Conservation (phyloP, 768 basidiomycete species). For the Lenzites betulinus region DNA sequence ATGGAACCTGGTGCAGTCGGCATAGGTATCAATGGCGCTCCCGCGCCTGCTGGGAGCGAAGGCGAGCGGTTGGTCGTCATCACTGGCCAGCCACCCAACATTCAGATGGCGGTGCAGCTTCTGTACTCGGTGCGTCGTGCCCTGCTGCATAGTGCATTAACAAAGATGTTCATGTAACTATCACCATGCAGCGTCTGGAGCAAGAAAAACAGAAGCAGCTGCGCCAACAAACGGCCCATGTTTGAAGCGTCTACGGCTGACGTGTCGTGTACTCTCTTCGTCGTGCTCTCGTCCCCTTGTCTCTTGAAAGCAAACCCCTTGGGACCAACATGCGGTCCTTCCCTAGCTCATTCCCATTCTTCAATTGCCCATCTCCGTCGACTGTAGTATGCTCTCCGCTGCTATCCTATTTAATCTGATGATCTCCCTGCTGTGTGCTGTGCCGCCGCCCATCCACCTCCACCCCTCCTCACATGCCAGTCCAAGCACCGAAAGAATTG, state of each 20-base stretch:
- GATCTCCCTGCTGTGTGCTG: not conserved
- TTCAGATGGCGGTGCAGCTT: conserved; percentile 94
- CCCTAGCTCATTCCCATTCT: not conserved
- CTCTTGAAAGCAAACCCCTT: not conserved
- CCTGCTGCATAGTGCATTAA: not conserved
- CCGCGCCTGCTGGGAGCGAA: conserved; percentile 75
- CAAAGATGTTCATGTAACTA: not conserved
- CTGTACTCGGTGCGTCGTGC: conserved; percentile 73
- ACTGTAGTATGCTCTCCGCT: conserved; percentile 22
- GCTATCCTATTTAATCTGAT: conserved; percentile 22
- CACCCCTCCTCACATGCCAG: not conserved
- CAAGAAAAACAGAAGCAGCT: conserved; percentile 89
- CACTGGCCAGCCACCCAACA: conserved; percentile 92
- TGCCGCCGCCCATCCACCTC: not conserved
- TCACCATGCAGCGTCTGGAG: conserved; percentile 63
- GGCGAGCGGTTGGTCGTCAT: conserved; percentile 95
- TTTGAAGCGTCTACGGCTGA: conserved; percentile 1
- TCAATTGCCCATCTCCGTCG: not conserved
- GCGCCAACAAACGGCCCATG: conserved; percentile 32
- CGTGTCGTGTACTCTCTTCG: conserved; percentile 2
- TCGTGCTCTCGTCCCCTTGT: conserved; percentile 3
- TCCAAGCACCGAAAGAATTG: not conserved
- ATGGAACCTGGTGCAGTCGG: conserved; percentile 93
- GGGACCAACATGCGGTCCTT: not conserved
- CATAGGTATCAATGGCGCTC: conserved; percentile 66